Base-by-base conservation (phyloP, 345 rosid species). In the Eutrema heterophyllum region DNA sequence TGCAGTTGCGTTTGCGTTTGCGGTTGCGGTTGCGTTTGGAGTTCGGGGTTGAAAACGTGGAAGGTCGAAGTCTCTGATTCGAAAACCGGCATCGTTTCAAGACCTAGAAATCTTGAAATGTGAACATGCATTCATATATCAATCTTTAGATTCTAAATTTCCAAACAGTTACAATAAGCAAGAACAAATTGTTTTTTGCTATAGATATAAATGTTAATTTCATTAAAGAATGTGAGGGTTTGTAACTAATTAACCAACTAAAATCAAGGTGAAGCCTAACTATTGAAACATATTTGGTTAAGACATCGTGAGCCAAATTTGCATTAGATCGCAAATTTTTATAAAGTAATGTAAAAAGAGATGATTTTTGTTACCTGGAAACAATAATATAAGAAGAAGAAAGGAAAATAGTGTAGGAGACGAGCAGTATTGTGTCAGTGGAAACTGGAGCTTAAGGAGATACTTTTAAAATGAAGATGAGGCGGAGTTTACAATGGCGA, bases 401-500 rank as follows among this genome's bases (percentile, higher is more conserved):
- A 44, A 38, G 48, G 32, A 73, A 44, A 32, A 48, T 30, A 50
- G 33, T 67, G 35, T 24, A 44, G 36, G 41, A 50, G 68, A 62
- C 18, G 41, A 71, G 68, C 13, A 60, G 41, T 36, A 50, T 16
- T 55, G 41, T 71, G 72, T 71, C 68, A 77, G 67, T 64, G 53
- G 26, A 71, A 56, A 77, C 72, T 77, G 67, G 46, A 76, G 58
- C 70, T 62, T 69, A 76, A 26, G 35, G 79, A 72, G 76, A 36
- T 49, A 36, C 76, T 70, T 75, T 64, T 67, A 57, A 64, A 49
- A 24, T 64, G 63, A 32, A 71, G 63, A 48, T 65, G 63, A 55
- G 71, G 52, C 80, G 80, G 80, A 77, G 80, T 50, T 66, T 41
- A 71, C 80, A 58, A 77, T 71, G 76, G 60, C 15, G 48, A 27